Conservation (phyloP, 1,284 basidiomycete genomes). For the Coniferiporia weirii region DNA sequence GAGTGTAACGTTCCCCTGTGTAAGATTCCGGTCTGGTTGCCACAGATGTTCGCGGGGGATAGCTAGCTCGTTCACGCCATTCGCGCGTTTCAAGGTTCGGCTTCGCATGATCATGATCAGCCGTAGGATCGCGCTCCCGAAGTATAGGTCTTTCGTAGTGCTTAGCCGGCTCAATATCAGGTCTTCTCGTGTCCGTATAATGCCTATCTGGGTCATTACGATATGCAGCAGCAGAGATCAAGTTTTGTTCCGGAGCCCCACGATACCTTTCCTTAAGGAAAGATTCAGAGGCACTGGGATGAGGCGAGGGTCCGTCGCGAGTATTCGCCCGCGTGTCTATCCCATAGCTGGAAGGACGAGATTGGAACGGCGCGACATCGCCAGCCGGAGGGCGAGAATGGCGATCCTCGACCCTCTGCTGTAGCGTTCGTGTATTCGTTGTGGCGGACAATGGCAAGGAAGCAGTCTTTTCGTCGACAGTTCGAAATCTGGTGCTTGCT, state of each 20-base stretch:
- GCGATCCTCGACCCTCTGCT: background rate
- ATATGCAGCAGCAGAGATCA: constrained; percentile 3
- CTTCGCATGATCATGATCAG: constrained; percentile 4
- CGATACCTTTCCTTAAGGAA: background rate
- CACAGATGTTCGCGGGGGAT: background rate
- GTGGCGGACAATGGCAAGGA: background rate
- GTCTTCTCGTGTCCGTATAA: background rate
- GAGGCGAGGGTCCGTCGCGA: background rate
- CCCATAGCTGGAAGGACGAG: background rate
- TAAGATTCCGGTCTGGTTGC: background rate
- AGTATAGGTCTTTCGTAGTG: background rate
- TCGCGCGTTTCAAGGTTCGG: constrained; percentile 10
- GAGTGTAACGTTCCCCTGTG: background rate
- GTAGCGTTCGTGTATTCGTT: background rate
- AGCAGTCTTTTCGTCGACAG: constrained; percentile 5
- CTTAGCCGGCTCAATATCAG: background rate
- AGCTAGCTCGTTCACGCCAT: constrained; percentile 15
- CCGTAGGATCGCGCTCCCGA: constrained; percentile 1
- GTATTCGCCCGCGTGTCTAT: background rate
- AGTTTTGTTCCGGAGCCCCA: background rate
- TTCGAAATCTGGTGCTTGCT: background rate
- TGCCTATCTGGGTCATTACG: background rate
- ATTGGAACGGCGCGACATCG: background rate
- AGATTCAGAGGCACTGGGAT: background rate
- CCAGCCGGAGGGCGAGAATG: background rate